phyloP scores from a whole-genome alignment of 1,139 yeast species.

The Yamadazyma mexicana region DNA sequence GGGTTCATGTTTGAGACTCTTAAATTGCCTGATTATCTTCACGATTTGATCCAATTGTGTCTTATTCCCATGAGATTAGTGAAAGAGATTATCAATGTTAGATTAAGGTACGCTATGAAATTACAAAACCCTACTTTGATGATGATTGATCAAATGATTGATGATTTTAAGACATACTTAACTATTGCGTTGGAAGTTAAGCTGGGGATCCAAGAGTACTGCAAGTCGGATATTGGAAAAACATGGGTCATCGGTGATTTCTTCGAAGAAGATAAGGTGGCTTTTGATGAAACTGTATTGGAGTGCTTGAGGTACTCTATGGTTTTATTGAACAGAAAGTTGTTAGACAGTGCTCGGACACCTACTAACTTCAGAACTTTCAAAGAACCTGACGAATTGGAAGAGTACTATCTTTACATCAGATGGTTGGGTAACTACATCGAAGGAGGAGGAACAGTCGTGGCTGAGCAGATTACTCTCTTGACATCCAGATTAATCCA shows the following conservation, averaged over 20 bases:
- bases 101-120: conserved; percentile 77
- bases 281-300: conserved; percentile 70
- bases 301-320: conserved; percentile 76
- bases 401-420: conserved; percentile 74
- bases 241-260: conserved; percentile 77
- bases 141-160: conserved; percentile 95
- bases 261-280: conserved; percentile 54
- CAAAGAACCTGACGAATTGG: conserved; percentile 88
- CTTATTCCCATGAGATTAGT: conserved; percentile 78
- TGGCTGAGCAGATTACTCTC: conserved; percentile 73
- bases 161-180: conserved; percentile 78
- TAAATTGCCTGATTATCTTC: conserved; percentile 75
- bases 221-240: conserved; percentile 57
- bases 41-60: conserved; percentile 65
- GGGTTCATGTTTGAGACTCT: conserved; percentile 64
- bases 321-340: conserved; percentile 69
- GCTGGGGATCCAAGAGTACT: conserved; percentile 62
- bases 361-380: conserved; percentile 72
- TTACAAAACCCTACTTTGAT: conserved; percentile 86
- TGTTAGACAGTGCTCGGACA: conserved; percentile 72
- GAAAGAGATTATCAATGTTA: conserved; percentile 73
- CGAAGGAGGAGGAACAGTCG: conserved; percentile 82
- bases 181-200: conserved; percentile 76
- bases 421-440: conserved; percentile 71
- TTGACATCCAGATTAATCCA: conserved; percentile 68